Base-by-base conservation (phyloP, 1,284 basidiomycete species). In the Malassezia restricta region DNA sequence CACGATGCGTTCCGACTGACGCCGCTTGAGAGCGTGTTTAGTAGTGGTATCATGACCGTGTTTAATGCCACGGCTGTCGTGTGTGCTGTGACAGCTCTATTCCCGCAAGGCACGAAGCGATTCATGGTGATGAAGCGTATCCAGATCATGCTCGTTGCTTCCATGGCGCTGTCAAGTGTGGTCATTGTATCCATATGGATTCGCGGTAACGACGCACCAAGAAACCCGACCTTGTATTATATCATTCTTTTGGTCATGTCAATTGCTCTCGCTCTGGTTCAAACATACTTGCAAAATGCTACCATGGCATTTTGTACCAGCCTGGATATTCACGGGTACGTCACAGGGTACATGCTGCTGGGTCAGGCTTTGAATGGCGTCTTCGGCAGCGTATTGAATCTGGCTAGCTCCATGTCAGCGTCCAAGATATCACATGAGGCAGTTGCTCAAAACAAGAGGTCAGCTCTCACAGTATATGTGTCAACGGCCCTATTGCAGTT, bases 351-450 rank as follows among this genome's bases (percentile, higher is more conserved):
- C 20, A 54, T 64, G 52, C 50, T 64, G 8, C 15, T 58, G 7
- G 61, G 61, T 8, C 63, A 65, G 43, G 63, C 59, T 15, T 11
- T 63, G 7, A 53, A 64, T 11, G 63, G 58, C 11, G 44, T 55
- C 8, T 20, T 56, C 6, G 45, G 57, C 8, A 57, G 59, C 14
- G 35, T 53, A 14, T 45, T 61, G 28, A 58, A 63, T 45, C 49
- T 65, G 6, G 15, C 49, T 2, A 44, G 51, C 15, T 49, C 51
- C 8, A 47, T 41, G 29, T 17, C 38, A 8, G 28, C 30, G 12
- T 29, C 33, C 1, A 20, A 8, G 28, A 28, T 14, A 6, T 6
- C 43, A 1, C 37, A 31, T 35, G n/a, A 24, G n/a, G 20, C 12
- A 37, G 33, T 15, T 12, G 14, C 12, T 3, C 30, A 54, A 24